These are phyloP conservation scores for Pleodorina starrii DNA, from an alignment of 139 green algal species.

Conservation along the genomic window DNA sequence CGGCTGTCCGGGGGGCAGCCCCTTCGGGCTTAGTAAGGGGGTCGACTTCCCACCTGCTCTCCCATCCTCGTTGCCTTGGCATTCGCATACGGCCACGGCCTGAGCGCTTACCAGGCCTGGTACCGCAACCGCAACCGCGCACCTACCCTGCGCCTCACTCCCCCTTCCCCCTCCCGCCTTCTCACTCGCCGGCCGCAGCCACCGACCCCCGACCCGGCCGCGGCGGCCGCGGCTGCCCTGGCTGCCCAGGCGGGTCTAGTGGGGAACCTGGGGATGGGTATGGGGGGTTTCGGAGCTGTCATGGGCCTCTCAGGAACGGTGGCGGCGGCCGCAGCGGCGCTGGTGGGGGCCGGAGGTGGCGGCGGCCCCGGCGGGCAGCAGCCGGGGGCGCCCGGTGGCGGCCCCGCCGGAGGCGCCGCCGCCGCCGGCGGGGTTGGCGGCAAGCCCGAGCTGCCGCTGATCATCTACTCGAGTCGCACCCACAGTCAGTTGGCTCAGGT, in stretches of 20 bases:
- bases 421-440: background rate
- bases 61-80: too few relatives aligned
- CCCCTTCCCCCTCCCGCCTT: too few relatives aligned
- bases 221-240: background rate
- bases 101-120: too few relatives aligned
- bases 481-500: conserved; percentile 97
- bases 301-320: background rate
- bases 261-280: too few relatives aligned
- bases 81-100: too few relatives aligned
- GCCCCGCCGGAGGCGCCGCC: background rate
- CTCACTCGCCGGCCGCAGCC: conserved; percentile 23
- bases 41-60: too few relatives aligned
- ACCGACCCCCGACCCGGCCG: background rate
- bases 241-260: conserved; percentile 10
- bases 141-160: too few relatives aligned
- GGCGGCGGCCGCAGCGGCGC: background rate
- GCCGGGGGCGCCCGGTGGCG: background rate
- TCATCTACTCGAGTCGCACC: conserved; percentile 95
- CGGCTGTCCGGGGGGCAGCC: too few relatives aligned
- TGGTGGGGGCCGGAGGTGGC: background rate
- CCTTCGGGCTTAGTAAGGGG: too few relatives aligned
- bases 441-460: conserved; percentile 65
- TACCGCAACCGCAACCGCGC: too few relatives aligned
- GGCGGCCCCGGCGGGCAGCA: background rate
- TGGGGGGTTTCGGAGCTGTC: background rate